Evolutionary conservation across 2,329 filamentous ascomycete species (phyloP).

Genomic region (Aspergillus udagawae): DNA sequence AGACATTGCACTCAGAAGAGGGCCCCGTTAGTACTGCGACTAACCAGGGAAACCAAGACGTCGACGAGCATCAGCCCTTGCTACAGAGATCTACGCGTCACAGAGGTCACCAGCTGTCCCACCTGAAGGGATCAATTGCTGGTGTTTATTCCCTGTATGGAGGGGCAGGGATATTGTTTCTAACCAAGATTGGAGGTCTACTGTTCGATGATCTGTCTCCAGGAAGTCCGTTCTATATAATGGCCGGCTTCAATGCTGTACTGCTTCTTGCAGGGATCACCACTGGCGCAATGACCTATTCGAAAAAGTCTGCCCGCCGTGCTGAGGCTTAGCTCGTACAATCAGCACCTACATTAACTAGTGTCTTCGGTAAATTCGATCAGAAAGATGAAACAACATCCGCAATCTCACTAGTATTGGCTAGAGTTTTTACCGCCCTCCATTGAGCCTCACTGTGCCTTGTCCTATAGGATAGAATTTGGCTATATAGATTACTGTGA

Average conservation of each 20-base stretch:
- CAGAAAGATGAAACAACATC: no score
- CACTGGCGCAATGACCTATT: constrained; percentile 20
- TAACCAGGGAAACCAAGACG: constrained; percentile 7
- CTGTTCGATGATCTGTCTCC: constrained; percentile 73
- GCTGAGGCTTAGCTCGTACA: neutral
- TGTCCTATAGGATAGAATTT: no score
- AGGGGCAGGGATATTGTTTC: constrained; percentile 79
- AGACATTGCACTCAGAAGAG: neutral
- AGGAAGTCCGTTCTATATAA: constrained; percentile 88
- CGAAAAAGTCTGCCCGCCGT: neutral
- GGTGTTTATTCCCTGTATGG: constrained; percentile 91
- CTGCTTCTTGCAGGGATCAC: constrained; percentile 49
- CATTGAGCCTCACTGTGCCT: no score
- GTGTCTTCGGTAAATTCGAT: no score
- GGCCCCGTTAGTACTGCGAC: neutral
- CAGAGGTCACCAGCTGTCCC: constrained; percentile 37
- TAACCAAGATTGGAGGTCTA: constrained; percentile 86
- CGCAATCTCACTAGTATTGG: no score
- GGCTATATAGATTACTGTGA: no score
- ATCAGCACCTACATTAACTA: no score
- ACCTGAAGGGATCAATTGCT: constrained; percentile 88
- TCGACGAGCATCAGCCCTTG: constrained; percentile 30
- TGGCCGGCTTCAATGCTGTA: constrained; percentile 80
- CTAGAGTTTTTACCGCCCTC: no score
- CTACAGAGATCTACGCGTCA: constrained; percentile 17